Base-by-base conservation (phyloP, 495 filamentous ascomycete species). In the Penicillium maclennaniae region DNA sequence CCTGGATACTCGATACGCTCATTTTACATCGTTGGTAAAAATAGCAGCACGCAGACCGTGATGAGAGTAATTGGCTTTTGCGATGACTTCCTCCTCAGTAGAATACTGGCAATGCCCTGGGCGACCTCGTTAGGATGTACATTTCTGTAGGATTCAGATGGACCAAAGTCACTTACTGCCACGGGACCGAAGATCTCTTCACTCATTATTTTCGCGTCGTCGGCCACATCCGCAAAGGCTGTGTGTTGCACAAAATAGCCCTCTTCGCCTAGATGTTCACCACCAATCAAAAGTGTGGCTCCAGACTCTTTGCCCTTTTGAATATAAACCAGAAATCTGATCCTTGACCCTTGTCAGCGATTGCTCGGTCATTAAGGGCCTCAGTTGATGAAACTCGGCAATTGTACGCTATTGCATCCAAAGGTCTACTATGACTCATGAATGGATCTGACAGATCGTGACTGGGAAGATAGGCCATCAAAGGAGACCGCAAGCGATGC, bases 11-110 rank as follows among this genome's bases (percentile, higher is more conserved):
- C 87, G 78, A 71, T 96, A 89, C 14, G 86, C 89, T 43, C 81
- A 79, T 46, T 77, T 80, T 49, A 96, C 73, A 59, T 96, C 82
- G 59, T 83, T 77, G 7, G 88, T 96, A 61, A 96, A 96, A 0
- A 96, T 66, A 0, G 91, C 88, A 23, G 83, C 83, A 27, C 88
- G 89, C 16, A 97, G 79, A 1, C 92, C 92, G 58, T 95, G 92
- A 0, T 83, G 87, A 1, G 87, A 89, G 65, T 89, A 82, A 62
- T 96, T 97, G 20, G 92, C 92, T 65, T 87, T 78, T 40, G 78
- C 73, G 21, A 96, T 72, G 0, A 88, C 92, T 51, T 97, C 89
- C 34, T 86, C 86, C 60, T 97, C 92, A 0, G 81, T 86, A 63
- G 83, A 83, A 74, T 96, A 96, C 9, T 62, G 31, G 63, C 54